Evolutionary conservation across 306 rosid genomes (phyloP), one percentile per base, ranked within the genome.

Genomic region (Dalbergia cultrata): DNA sequence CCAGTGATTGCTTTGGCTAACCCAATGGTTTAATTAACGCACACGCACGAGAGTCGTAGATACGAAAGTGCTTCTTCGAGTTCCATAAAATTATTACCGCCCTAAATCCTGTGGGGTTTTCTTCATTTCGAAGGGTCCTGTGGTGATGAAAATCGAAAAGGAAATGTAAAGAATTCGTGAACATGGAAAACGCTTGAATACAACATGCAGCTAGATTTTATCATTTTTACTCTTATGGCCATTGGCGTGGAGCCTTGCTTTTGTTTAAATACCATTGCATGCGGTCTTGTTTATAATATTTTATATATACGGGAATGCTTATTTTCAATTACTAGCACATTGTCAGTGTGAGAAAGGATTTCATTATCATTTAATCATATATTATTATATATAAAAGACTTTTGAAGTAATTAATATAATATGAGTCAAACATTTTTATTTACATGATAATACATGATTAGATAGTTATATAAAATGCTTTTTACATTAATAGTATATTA

Each of bases 51-150:
- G 47, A 43, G 47, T 43, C 47, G 8, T 43, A 43, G 12, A 43
- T 9, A 43, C 7, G 12, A 43, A 43, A 43, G 47, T 8, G 47
- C 47, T 43, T 43, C 47, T 37, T 37, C 7, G 7, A 1, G 47
- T 43, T 43, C 13, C 35, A 58, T 21, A 21, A 26, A 1, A 58
- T 19, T 53, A 58, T 39, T 19, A 34, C 45, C 22, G 6, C 16
- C 21, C 34, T 16, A 16, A 39, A 44, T 12, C 14, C 1, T 33
- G 52, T 57, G 13, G 61, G 16, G 41, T 68, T 71, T 79, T 70
- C 80, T 75, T 59, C 62, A 44, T 71, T 84, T 84, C 63, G 83
- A 66, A 75, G 74, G 72, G 63, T 72, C 31, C 72, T 57, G 39
- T 54, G 69, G 73, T 18, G 31, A 16, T 17, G 60, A 45, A 1